A percentile compares a stretch with the other conserved stretches of the same genome.
These are phyloP conservation scores for Russula griseocarnosa DNA, from an alignment of 768 basidiomycete genomes.

Conservation along the genomic window DNA sequence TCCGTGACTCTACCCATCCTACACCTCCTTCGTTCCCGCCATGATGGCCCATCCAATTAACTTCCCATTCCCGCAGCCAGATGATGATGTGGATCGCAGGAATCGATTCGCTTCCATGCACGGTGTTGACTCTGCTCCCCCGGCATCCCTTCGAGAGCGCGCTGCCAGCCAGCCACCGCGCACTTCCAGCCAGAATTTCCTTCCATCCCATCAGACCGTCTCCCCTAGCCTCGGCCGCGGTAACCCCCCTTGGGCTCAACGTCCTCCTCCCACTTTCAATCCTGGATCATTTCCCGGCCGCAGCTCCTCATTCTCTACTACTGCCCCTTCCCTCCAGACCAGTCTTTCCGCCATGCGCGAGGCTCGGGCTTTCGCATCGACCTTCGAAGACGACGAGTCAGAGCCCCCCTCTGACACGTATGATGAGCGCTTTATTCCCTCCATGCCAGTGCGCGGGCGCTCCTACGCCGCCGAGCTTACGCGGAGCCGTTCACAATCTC, in stretches of 20 bases:
- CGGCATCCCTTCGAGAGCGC: slow-evolving; percentile 52
- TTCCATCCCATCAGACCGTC: slow-evolving; percentile 43
- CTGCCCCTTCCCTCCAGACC: slow-evolving; percentile 42
- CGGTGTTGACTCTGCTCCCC: slow-evolving; percentile 40
- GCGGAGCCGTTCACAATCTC: slow-evolving; percentile 72
- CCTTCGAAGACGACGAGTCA: slow-evolving; percentile 78
- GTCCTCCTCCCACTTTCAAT: slow-evolving; percentile 43
- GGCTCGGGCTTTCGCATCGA: slow-evolving; percentile 60
- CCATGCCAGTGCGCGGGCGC: slow-evolving; percentile 49
- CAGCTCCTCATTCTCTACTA: slow-evolving; percentile 63
- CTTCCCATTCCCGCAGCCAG: slow-evolving; percentile 35
- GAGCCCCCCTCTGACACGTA: slow-evolving; percentile 55
- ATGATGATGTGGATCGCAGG: slow-evolving; percentile 55
- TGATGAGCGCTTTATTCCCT: slow-evolving; percentile 44
- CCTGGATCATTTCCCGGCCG: slow-evolving; percentile 54
- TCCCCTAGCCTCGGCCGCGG: slow-evolving; percentile 51
- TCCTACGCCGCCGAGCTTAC: slow-evolving; percentile 58
- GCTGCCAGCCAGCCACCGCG: slow-evolving; percentile 70
- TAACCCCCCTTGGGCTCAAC: slow-evolving; percentile 43
- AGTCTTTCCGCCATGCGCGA: slow-evolving; percentile 68
- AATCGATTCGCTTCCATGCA: slow-evolving; percentile 53
- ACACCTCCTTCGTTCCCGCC: slow-evolving; percentile 27
- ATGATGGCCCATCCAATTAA: slow-evolving; percentile 37
- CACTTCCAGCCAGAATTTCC: slow-evolving; percentile 43
- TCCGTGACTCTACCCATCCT: slow-evolving; percentile 29